phyloP scores from a whole-genome alignment of 2,329 filamentous ascomycete species.

The Pseudogymnoascus sp. region DNA sequence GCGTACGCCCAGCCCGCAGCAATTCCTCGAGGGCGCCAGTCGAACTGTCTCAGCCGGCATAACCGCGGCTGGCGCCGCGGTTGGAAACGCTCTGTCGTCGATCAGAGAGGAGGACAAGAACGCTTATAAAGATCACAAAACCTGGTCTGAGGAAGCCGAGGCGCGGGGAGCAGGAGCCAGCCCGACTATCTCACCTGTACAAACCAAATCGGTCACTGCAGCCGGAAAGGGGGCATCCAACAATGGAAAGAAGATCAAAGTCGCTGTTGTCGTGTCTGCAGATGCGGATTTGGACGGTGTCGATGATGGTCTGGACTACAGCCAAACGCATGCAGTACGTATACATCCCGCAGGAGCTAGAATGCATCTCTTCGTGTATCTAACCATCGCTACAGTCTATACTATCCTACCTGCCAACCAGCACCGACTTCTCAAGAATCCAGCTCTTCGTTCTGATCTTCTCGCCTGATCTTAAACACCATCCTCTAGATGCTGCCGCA shows the following conservation, averaged over 20 bases:
- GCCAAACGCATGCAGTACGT: constrained; percentile 77
- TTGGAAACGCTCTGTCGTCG: constrained; percentile 74
- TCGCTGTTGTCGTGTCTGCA: constrained; percentile 84
- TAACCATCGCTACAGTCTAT: constrained; percentile 54
- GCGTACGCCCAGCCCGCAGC: constrained; percentile 78
- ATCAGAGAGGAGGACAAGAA: constrained; percentile 78
- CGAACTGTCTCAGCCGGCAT: constrained; percentile 75
- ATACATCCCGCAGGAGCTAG: neutral
- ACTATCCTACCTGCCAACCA: constrained; percentile 76
- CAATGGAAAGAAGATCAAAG: constrained; percentile 54
- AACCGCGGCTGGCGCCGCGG: constrained; percentile 72
- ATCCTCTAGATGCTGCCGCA: constrained; percentile 44
- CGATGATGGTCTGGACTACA: constrained; percentile 52
- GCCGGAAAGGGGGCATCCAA: constrained; percentile 4
- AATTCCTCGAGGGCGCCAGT: constrained; percentile 77
- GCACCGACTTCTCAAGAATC: constrained; percentile 63
- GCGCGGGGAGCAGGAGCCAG: constrained; percentile 47
- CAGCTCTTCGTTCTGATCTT: constrained; percentile 88
- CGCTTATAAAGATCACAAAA: constrained; percentile 76
- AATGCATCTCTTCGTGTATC: constrained; percentile 15
- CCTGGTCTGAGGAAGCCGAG: constrained; percentile 87
- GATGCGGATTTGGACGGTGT: constrained; percentile 54
- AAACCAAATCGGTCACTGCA: neutral
- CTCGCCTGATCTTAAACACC: constrained; percentile 69
- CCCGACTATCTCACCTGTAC: constrained; percentile 19